Evolutionary conservation across 140 eudicot genomes (phyloP), one percentile per base, ranked within the genome.

Genomic region (Erigeron philadelphicus): DNA sequence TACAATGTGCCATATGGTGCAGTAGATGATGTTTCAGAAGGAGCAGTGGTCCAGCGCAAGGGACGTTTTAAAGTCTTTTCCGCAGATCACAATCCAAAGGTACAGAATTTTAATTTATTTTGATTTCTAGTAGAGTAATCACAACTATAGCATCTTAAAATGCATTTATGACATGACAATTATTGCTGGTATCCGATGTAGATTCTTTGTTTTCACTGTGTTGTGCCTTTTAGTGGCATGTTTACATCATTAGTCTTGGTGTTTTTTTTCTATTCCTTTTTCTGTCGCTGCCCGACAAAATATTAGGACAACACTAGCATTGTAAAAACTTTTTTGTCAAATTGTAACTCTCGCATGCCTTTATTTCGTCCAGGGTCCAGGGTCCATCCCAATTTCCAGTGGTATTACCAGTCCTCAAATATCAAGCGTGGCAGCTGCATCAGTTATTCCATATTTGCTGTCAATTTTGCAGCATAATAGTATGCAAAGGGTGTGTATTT

Each of bases 51-150:
- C 72, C 81, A 77, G 62, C 92, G 90, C 43, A 88, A 76, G 83
- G 98, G 98, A n/a, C 96, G 98, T 44, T 92, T 92, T 70, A 85
- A 92, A 82, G 98, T 92, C 78, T 86, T 88, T 23, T 84, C 98
- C 9, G 96, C 95, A 67, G 98, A 92, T 44, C 71, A 67, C 64
- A 81, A 55, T 60, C 77, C 74, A 35, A 79, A 79, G 84, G 84
- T 75, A 64, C 59, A 63, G 2, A 17, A 16, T 52, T 38, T 2
- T 15, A 21, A 40, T 23, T 21, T 42, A 53, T 41, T 50, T 72
- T 11, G 38, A 31, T 31, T 53, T 38, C 18, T 17, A 53, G 59
- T 53, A 53, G 23, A 53, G 44, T 19, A 2, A 61, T 25, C 21
- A 31, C 66, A 17, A 21, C 8, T 6, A 1, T 43, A 16, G 12